Conservation (phyloP, 768 basidiomycete species). For the Suillus plorans region DNA sequence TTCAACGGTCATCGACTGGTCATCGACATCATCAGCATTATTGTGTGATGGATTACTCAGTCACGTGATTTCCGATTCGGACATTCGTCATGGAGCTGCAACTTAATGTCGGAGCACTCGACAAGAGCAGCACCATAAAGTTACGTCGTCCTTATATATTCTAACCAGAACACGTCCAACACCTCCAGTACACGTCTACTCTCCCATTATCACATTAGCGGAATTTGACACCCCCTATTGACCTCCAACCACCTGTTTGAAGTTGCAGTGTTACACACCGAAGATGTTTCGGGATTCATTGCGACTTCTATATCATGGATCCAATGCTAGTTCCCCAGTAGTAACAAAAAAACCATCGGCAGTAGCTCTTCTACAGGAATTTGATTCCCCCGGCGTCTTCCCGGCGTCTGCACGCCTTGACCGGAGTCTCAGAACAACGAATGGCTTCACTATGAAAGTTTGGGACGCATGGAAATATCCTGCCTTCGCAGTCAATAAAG, state of each 20-base stretch:
- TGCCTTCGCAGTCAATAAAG: constrained; percentile 64
- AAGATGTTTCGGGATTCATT: constrained; percentile 27
- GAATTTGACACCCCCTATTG: no score
- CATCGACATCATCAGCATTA: neutral
- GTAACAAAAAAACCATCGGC: constrained; percentile 13
- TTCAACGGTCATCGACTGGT: neutral
- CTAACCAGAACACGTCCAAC: neutral
- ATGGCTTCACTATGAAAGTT: constrained; percentile 53
- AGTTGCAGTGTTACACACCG: neutral
- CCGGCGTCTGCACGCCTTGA: constrained; percentile 77
- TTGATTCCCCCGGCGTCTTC: constrained; percentile 63
- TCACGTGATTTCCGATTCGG: constrained; percentile 6
- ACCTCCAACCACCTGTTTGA: neutral
- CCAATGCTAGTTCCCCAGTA: constrained; percentile 17
- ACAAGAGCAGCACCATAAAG: neutral
- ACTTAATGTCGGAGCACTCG: neutral
- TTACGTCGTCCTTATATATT: neutral
- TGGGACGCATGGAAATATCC: constrained; percentile 78
- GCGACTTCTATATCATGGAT: constrained; percentile 16
- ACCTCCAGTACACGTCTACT: neutral
- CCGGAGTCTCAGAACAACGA: constrained; percentile 60
- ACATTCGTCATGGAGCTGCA: neutral
- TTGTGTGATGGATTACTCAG: neutral
- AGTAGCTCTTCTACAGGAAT: constrained; percentile 42
- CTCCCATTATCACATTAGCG: neutral